Percentiles rank a stretch among this genome's conserved stretches.
Conservation (phyloP, 208 protist species). For the Acanthamoeba castellanii region DNA sequence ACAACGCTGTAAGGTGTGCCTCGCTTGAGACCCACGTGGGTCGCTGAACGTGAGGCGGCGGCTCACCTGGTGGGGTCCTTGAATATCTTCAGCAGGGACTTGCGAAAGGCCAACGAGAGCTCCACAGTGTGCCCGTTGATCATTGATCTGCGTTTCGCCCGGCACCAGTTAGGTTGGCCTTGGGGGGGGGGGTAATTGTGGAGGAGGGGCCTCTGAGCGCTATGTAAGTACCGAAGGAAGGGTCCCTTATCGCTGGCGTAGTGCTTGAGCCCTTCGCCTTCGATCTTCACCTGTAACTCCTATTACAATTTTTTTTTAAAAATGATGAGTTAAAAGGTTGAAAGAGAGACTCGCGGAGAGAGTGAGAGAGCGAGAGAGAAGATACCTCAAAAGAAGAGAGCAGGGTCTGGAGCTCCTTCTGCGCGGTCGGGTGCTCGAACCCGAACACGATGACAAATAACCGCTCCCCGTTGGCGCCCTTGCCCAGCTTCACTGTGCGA, state of each 20-base stretch:
- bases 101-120: not conserved
- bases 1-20: no score
- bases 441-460: not conserved
- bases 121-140: not conserved
- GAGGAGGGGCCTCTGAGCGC: no score
- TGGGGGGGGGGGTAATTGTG: no score
- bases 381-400: not conserved
- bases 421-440: not conserved
- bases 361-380: not conserved
- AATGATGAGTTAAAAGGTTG: no score
- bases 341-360: no score
- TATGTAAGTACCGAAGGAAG: not conserved
- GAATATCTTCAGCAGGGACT: constrained; percentile 41
- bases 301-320: no score
- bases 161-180: no score
- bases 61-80: constrained; percentile 29
- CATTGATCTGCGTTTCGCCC: constrained; percentile 29
- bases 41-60: not conserved
- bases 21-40: no score
- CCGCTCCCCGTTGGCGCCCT: not conserved
- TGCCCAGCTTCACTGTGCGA: constrained; percentile 8
- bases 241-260: constrained; percentile 26
- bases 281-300: not conserved
- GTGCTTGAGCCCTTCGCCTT: constrained; percentile 6
- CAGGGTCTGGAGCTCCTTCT: constrained; percentile 7